Conservation (phyloP, 495 filamentous ascomycete genomes). For the Penicillium crystallinum region DNA sequence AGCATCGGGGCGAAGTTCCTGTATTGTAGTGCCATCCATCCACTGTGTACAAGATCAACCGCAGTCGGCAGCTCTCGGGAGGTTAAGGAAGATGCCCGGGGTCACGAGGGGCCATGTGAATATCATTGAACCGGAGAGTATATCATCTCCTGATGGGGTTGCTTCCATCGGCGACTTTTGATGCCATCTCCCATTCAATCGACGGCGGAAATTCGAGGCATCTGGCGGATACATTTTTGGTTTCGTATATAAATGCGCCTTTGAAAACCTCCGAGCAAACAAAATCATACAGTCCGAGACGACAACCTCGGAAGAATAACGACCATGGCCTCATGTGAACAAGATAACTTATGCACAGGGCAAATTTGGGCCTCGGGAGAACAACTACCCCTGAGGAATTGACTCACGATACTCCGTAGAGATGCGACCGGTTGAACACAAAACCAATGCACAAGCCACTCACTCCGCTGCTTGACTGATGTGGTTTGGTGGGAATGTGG, state of each 20-base stretch:
- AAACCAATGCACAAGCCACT: neutral
- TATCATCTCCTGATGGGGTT: neutral
- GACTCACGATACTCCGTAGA: neutral
- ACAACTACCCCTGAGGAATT: neutral
- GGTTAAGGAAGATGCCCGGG: neutral
- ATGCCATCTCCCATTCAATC: neutral
- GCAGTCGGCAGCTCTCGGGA: neutral
- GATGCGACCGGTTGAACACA: neutral
- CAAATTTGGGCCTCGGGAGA: neutral
- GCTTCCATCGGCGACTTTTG: constrained; percentile 1
- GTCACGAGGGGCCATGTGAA: neutral
- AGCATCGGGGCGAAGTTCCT: neutral
- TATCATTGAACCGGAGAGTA: neutral
- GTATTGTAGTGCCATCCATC: neutral
- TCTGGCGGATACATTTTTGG: neutral
- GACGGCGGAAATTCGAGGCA: neutral
- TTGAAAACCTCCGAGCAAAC: neutral
- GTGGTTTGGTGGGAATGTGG: neutral
- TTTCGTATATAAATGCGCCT: neutral
- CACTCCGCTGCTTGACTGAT: neutral
- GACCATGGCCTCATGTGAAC: neutral
- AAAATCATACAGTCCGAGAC: neutral
- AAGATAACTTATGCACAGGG: neutral
- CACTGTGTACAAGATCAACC: neutral
- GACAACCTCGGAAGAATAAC: neutral